Evolutionary conservation across 129 eudicot genomes (phyloP).

Genomic region (Ambrosia trifida): DNA sequence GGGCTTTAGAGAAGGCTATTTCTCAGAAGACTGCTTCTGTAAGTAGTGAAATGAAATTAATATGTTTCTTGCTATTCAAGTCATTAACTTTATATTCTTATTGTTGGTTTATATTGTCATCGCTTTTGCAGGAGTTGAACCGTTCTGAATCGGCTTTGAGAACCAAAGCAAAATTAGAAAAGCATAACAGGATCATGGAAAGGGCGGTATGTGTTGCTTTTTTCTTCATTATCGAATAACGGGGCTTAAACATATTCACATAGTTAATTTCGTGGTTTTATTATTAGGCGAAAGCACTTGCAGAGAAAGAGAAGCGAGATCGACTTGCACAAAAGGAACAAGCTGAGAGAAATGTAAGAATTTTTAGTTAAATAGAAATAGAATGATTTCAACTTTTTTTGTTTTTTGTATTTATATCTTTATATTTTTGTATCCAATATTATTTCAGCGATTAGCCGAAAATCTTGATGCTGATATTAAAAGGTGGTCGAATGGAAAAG

Average conservation of each 20-base stretch:
- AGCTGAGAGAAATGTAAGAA: slow-evolving; percentile 84
- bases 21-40: slow-evolving; percentile 52
- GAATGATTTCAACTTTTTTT: no score
- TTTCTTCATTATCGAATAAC: background rate
- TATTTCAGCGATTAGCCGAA: slow-evolving; percentile 74
- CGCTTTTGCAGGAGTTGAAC: slow-evolving; percentile 59
- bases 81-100: slow-evolving; percentile 1
- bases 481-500: slow-evolving; percentile 94
- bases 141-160: slow-evolving; percentile 68
- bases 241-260: no score
- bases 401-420: slow-evolving; percentile 17
- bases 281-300: slow-evolving; percentile 91
- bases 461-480: slow-evolving; percentile 88
- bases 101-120: slow-evolving; percentile 19
- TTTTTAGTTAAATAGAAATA: no score
- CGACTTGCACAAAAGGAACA: slow-evolving; percentile 84
- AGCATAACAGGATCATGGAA: slow-evolving; percentile 82
- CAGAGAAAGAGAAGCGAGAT: slow-evolving; percentile 93
- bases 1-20: slow-evolving; percentile 86
- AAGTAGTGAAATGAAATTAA: slow-evolving; percentile 41
- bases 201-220: slow-evolving; percentile 57
- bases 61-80: no score
- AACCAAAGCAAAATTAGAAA: slow-evolving; percentile 78
- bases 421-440: slow-evolving; percentile 14
- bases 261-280: slow-evolving; percentile 34